These are phyloP conservation scores for Eustoma russellianum DNA, from an alignment of 257 asterid species.

Conservation along the genomic window DNA sequence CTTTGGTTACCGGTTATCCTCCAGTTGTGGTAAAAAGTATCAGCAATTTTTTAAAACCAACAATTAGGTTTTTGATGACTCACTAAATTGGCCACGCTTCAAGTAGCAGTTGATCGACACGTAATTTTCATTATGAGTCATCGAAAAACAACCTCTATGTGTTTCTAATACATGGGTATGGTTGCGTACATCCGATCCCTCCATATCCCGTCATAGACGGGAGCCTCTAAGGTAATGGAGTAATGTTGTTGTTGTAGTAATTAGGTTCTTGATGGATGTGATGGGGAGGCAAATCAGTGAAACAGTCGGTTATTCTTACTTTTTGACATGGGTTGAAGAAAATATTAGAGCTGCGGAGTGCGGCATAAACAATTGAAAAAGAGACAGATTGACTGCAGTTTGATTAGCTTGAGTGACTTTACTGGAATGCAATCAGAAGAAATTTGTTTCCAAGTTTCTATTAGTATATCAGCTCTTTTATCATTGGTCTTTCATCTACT, in stretches of 20 bases:
- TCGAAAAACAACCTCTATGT: too few relatives aligned
- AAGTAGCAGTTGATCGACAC: too few relatives aligned
- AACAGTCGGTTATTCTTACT: conserved; percentile 72
- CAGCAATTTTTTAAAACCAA: conserved; percentile 66
- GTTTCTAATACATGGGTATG: too few relatives aligned
- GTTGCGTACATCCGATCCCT: too few relatives aligned
- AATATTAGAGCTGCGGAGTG: conserved; percentile 51
- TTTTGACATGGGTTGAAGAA: conserved; percentile 90
- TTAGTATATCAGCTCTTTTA: conserved; percentile 29
- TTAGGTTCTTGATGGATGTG: conserved; percentile 67
- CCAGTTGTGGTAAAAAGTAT: conserved; percentile 82
- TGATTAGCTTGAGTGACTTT: conserved; percentile 93
- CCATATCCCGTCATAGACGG: too few relatives aligned
- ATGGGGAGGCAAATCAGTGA: conserved; percentile 74
- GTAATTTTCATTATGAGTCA: too few relatives aligned
- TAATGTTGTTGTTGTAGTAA: too few relatives aligned
- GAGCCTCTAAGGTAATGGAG: too few relatives aligned
- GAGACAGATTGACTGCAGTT: conserved; percentile 50
- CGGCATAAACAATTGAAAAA: conserved; percentile 57
- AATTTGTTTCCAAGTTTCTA: conserved; percentile 63
- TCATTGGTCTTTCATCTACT: neutral
- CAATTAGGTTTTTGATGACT: too few relatives aligned
- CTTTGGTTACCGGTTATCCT: conserved; percentile 78
- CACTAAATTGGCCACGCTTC: too few relatives aligned
- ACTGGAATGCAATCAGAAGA: conserved; percentile 83